Conservation (phyloP, 148 eudicot species). For the Suaeda aralocaspica region DNA sequence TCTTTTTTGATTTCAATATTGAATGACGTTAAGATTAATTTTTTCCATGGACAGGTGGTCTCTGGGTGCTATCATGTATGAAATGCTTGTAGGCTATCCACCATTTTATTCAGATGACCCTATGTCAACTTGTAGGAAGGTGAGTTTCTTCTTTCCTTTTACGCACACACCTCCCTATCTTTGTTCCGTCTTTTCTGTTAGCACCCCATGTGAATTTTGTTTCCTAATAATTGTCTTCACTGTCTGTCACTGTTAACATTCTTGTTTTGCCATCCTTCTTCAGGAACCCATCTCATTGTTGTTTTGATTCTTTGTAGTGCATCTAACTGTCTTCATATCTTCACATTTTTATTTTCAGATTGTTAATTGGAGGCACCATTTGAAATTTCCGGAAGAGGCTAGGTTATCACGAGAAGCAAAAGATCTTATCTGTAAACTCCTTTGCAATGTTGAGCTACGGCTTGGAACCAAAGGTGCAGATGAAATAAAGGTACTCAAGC, state of each 20-base stretch:
- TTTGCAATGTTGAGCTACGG: conserved; percentile 88
- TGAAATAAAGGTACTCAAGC: conserved; percentile 74
- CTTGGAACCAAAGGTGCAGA: conserved; percentile 93
- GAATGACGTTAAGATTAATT: conserved; percentile 12
- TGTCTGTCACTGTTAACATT: too few relatives aligned
- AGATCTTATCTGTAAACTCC: conserved; percentile 83
- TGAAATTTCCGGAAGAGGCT: conserved; percentile 97
- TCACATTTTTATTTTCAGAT: conserved; percentile 41
- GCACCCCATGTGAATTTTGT: too few relatives aligned
- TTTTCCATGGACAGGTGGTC: conserved; percentile 73
- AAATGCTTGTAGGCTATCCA: conserved; percentile 99
- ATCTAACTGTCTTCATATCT: not conserved
- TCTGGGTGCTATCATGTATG: conserved; percentile 98
- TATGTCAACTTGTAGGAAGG: conserved; percentile 98
- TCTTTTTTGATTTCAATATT: not conserved
- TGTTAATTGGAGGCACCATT: conserved; percentile 95
- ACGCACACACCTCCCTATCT: too few relatives aligned
- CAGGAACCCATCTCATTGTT: not conserved
- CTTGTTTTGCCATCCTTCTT: too few relatives aligned
- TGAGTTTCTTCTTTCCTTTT: conserved; percentile 32
- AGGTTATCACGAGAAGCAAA: conserved; percentile 94
- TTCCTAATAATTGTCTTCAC: too few relatives aligned
- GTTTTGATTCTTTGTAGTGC: not conserved
- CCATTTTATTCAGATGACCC: conserved; percentile 99
- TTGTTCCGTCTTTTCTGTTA: too few relatives aligned